Conservation (phyloP, 202 grass and related monocot genomes). For the Elaeis oleifera region DNA sequence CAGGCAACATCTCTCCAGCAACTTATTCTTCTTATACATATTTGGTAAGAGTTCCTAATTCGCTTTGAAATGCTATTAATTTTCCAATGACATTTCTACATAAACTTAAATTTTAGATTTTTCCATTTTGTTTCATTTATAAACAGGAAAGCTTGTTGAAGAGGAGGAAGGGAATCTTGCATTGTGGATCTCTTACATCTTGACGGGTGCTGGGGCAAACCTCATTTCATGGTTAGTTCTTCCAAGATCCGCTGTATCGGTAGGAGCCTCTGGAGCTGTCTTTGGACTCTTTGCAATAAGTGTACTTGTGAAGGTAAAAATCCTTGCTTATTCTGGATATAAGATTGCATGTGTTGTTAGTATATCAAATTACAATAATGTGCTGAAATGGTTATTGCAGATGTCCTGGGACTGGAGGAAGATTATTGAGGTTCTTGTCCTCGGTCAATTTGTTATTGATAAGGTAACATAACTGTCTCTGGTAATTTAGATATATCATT, state of each 20-base stretch:
- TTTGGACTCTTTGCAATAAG: slow-evolving; percentile 98
- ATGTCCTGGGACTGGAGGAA: slow-evolving; percentile 99
- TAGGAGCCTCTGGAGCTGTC: slow-evolving; percentile 94
- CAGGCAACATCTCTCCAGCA: slow-evolving; percentile 98
- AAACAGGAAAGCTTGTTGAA: slow-evolving; percentile 88
- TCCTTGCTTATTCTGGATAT: not conserved
- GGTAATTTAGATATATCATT: not conserved
- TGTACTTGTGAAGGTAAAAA: slow-evolving; percentile 91
- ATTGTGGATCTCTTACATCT: slow-evolving; percentile 93
- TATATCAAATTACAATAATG: not conserved
- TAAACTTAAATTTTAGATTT: not conserved
- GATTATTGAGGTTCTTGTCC: slow-evolving; percentile 92
- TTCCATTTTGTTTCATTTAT: slow-evolving; percentile 24
- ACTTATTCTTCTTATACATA: slow-evolving; percentile 98
- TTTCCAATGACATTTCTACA: slow-evolving; percentile 18
- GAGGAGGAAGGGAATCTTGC: slow-evolving; percentile 89
- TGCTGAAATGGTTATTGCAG: slow-evolving; percentile 21
- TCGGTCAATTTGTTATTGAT: slow-evolving; percentile 95
- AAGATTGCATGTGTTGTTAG: not conserved
- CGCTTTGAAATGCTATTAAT: slow-evolving; percentile 5
- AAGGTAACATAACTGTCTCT: slow-evolving; percentile 44
- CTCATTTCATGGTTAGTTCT: slow-evolving; percentile 92
- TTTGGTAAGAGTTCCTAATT: slow-evolving; percentile 73
- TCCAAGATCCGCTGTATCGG: slow-evolving; percentile 57
- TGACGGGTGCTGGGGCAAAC: slow-evolving; percentile 86